These are phyloP conservation scores for Salinomyces thailandicus DNA, from an alignment of 2,329 filamentous ascomycete genomes.

Conservation along the genomic window DNA sequence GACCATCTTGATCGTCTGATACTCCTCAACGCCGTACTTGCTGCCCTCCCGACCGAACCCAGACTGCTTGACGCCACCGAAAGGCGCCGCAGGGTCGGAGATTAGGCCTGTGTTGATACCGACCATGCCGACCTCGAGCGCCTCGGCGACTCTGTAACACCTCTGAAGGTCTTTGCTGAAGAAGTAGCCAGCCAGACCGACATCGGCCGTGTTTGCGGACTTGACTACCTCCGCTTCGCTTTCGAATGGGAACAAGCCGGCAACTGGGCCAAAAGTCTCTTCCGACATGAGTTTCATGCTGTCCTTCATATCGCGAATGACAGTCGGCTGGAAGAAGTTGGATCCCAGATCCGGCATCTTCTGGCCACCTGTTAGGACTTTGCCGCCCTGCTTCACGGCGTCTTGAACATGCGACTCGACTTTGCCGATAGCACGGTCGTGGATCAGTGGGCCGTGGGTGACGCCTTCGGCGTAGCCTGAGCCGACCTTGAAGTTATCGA, in stretches of 20 bases:
- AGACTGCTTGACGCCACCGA: slow-evolving; percentile 40
- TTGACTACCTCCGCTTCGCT: slow-evolving; percentile 80
- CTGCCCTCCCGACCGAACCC: slow-evolving; percentile 44
- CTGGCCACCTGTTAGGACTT: slow-evolving; percentile 64
- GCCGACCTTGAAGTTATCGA: slow-evolving; percentile 64
- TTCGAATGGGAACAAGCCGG: slow-evolving; percentile 78
- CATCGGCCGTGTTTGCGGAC: slow-evolving; percentile 70
- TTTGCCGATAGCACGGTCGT: slow-evolving; percentile 70
- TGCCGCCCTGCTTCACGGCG: slow-evolving; percentile 65
- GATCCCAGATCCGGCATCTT: slow-evolving; percentile 61
- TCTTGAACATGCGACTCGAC: slow-evolving; percentile 72
- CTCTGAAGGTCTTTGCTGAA: slow-evolving; percentile 56
- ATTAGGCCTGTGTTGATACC: slow-evolving; percentile 48
- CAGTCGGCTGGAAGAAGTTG: slow-evolving; percentile 86
- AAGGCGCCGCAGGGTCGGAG: slow-evolving; percentile 37
- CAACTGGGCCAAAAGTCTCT: slow-evolving; percentile 93
- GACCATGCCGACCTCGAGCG: slow-evolving; percentile 76
- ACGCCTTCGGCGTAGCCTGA: slow-evolving; percentile 58
- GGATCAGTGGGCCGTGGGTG: slow-evolving; percentile 77
- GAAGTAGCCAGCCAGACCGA: slow-evolving; percentile 91
- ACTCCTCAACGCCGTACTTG: slow-evolving; percentile 41
- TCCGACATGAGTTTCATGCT: slow-evolving; percentile 78
- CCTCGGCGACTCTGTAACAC: slow-evolving; percentile 51
- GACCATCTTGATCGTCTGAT: slow-evolving; percentile 36
- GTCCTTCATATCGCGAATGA: slow-evolving; percentile 73